Conservation (phyloP, 2,329 filamentous ascomycete species). For the Sclerotinia minor region DNA sequence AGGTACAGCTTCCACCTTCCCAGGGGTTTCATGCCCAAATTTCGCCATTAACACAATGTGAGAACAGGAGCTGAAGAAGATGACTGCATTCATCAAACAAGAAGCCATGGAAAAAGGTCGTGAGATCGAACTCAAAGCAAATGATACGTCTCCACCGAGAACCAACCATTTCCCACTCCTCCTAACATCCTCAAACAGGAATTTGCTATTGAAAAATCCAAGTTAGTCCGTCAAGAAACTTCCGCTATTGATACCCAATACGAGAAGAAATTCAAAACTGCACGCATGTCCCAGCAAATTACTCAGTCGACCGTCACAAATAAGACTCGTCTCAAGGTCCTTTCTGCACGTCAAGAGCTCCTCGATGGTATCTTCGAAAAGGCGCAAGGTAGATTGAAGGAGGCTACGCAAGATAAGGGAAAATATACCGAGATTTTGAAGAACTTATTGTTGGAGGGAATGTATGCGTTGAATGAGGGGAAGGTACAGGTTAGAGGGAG, state of each 20-base stretch:
- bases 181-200: conserved; percentile 50
- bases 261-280: conserved; percentile 99
- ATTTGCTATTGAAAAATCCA: conserved; percentile 98
- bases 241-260: conserved; percentile 88
- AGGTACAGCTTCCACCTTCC: conserved; percentile 43
- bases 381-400: conserved; percentile 69
- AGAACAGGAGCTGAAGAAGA: conserved; percentile 85
- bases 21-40: neutral
- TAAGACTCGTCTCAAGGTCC: conserved; percentile 88
- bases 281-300: conserved; percentile 98
- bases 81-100: conserved; percentile 99
- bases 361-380: conserved; percentile 87
- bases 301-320: conserved; percentile 94
- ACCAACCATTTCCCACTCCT: neutral
- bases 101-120: conserved; percentile 95
- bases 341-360: conserved; percentile 84
- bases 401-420: conserved; percentile 64
- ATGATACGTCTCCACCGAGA: conserved; percentile 54
- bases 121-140: conserved; percentile 97
- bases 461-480: conserved; percentile 83
- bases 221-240: conserved; percentile 94
- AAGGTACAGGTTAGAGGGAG: conserved; percentile 73
- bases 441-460: conserved; percentile 81
- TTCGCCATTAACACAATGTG: conserved; percentile 14
- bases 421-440: conserved; percentile 78